A percentile compares a stretch with the other conserved stretches of the same genome.
phyloP scores from a whole-genome alignment of 495 filamentous ascomycete species.

The Tuber brumale region DNA sequence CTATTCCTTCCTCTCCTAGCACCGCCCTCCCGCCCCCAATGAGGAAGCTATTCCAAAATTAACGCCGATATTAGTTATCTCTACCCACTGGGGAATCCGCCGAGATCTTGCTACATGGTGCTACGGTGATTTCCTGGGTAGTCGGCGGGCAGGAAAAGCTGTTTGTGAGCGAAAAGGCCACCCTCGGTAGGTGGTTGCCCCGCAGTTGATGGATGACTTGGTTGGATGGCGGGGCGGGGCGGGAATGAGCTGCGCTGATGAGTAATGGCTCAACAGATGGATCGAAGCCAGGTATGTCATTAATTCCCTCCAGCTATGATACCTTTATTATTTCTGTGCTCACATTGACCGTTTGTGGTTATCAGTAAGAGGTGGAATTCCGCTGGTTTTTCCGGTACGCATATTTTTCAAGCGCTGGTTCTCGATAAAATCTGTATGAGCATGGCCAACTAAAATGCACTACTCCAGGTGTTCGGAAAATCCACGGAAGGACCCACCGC shows the following conservation, averaged over 20 bases:
- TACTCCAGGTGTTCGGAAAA: constrained; percentile 75
- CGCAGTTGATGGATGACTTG: not conserved
- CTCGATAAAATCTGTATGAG: not conserved
- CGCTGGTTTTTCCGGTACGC: constrained; percentile 89
- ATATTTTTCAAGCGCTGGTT: not conserved
- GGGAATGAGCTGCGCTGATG: not conserved
- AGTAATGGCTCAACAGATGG: constrained; percentile 45
- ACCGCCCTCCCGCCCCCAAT: constrained; percentile 60
- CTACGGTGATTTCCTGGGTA: constrained; percentile 86
- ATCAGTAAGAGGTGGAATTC: constrained; percentile 69
- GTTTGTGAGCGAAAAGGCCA: constrained; percentile 74
- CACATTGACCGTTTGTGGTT: not conserved
- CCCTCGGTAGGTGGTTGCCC: constrained; percentile 41
- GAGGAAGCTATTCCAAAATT: constrained; percentile 59
- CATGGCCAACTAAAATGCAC: not conserved
- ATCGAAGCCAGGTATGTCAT: constrained; percentile 44
- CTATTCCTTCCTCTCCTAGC: constrained; percentile 17
- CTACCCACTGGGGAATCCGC: constrained; percentile 78
- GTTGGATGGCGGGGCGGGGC: not conserved
- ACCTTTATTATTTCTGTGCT: not conserved
- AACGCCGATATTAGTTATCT: constrained; percentile 46
- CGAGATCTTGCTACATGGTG: constrained; percentile 79
- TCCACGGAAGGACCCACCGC: constrained; percentile 63
- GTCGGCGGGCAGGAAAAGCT: constrained; percentile 74
- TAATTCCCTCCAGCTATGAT: not conserved